Evolutionary conservation across 1,284 basidiomycete genomes (phyloP), one percentile per base, ranked within the genome.

Genomic region (Ustilago lituana): DNA sequence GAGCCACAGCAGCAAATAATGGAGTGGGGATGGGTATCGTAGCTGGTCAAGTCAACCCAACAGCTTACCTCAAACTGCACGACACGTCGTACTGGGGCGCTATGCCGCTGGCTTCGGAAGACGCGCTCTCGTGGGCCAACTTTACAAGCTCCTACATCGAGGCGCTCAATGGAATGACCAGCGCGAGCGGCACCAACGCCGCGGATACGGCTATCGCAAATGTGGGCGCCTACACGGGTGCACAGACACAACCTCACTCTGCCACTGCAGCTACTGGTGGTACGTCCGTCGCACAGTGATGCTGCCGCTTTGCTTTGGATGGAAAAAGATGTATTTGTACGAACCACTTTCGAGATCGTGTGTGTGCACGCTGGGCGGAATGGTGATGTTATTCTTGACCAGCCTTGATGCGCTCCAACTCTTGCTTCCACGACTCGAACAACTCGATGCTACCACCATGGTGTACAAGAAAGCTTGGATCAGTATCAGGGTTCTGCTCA

Each of bases 391-490:
- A 70, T 24, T 65, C 62, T 24, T 70, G 22, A 12, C 67, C 67
- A 6, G 54, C 43, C 48, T 76, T 76, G 55, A 77, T 76, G 22
- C 73, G 54, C 39, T 77, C 74, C 32, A 77, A 37, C 23, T 72
- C 31, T 22, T 65, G 54, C 53, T 77, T 76, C 76, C 76, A 77
- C 23, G 48, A 51, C 31, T 76, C 66, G 62, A 74, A 76, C 6
- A 73, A 40, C 43, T 54, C 44, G 45, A 74, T 71, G 14, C 60
- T 65, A 17, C 19, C 38, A 20, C 12, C 24, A 11, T 4, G 14
- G 15, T 14, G 33, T 12, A n/a, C n/a, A n/a, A n/a, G n/a, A n/a
- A n/a, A n/a, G n/a, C n/a, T n/a, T n/a, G n/a, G n/a, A n/a, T n/a
- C n/a, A n/a, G n/a, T n/a, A n/a, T n/a, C n/a, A n/a, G n/a, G n/a